These are phyloP conservation scores for Ceratonia siliqua DNA, from an alignment of 306 rosid genomes.

Conservation along the genomic window DNA sequence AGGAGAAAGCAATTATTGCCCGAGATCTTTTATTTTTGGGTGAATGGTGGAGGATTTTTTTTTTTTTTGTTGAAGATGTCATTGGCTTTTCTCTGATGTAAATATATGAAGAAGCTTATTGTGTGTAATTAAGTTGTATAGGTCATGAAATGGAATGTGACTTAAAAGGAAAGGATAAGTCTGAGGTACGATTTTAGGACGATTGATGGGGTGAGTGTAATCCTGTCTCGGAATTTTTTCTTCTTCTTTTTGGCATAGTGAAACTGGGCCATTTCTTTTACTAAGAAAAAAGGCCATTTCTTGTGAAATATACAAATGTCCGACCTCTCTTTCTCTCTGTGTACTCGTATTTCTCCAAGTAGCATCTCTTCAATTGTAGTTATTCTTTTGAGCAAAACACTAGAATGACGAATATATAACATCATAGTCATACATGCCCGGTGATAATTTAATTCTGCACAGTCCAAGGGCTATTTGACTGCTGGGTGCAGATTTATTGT, in stretches of 20 bases:
- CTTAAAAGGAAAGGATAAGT: conserved; percentile 34
- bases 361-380: too few species aligned
- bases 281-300: conserved; percentile 3
- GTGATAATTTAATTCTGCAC: too few species aligned
- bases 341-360: too few species aligned
- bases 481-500: too few species aligned
- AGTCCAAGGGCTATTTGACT: too few species aligned
- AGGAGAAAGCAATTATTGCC: conserved; percentile 33
- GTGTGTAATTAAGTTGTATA: conserved; percentile 71
- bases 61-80: conserved; percentile 35
- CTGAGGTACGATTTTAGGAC: conserved; percentile 37
- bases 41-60: conserved; percentile 42
- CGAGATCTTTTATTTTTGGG: conserved; percentile 39
- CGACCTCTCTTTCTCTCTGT: too few species aligned
- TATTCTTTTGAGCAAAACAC: not conserved
- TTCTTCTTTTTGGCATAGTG: conserved; percentile 48
- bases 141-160: conserved; percentile 49
- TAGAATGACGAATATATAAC: not conserved
- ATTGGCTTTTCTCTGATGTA: conserved; percentile 50
- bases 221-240: conserved; percentile 45
- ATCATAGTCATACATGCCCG: too few species aligned
- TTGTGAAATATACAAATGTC: conserved; percentile 26
- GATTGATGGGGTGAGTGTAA: conserved; percentile 41
- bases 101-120: conserved; percentile 55
- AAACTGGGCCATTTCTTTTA: not conserved